phyloP scores from a whole-genome alignment of 1,284 basidiomycete species.

The Ustilago esculenta region DNA sequence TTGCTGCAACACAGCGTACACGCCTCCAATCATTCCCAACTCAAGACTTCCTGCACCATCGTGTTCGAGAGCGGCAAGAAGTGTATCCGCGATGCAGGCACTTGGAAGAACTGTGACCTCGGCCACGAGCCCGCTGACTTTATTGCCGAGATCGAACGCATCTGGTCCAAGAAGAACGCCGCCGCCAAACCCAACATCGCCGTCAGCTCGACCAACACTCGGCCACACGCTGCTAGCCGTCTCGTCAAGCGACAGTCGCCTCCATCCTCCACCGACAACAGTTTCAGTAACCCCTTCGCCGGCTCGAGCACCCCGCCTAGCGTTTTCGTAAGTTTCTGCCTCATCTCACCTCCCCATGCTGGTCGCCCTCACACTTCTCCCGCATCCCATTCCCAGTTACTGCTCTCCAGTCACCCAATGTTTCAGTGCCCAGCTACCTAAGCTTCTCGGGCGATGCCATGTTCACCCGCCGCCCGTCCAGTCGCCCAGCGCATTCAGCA shows the following conservation, averaged over 20 bases:
- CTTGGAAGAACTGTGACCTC: constrained; percentile 55
- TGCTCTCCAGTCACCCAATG: no score
- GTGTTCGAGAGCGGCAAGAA: constrained; percentile 45
- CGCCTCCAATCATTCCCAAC: constrained; percentile 22
- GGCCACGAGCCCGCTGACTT: constrained; percentile 53
- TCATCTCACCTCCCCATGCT: not conserved
- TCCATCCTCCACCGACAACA: constrained; percentile 11
- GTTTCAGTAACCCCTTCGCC: constrained; percentile 17
- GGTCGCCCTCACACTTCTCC: no score
- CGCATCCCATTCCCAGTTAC: no score
- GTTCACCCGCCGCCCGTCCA: no score
- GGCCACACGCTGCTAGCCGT: constrained; percentile 1
- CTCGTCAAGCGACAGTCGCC: constrained; percentile 32
- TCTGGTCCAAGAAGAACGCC: constrained; percentile 35
- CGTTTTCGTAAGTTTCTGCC: constrained; percentile 55
- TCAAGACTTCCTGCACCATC: constrained; percentile 48
- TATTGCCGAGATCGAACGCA: constrained; percentile 50
- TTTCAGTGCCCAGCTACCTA: no score
- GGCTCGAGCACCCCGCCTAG: constrained; percentile 51
- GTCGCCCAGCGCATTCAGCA: no score
- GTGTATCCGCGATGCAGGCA: constrained; percentile 51
- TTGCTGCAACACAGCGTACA: constrained; percentile 44
- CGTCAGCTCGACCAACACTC: not conserved
- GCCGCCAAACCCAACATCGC: not conserved
- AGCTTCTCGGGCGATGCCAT: no score